phyloP scores from a whole-genome alignment of 1,284 basidiomycete genomes.

The Wallemia mellicola region DNA sequence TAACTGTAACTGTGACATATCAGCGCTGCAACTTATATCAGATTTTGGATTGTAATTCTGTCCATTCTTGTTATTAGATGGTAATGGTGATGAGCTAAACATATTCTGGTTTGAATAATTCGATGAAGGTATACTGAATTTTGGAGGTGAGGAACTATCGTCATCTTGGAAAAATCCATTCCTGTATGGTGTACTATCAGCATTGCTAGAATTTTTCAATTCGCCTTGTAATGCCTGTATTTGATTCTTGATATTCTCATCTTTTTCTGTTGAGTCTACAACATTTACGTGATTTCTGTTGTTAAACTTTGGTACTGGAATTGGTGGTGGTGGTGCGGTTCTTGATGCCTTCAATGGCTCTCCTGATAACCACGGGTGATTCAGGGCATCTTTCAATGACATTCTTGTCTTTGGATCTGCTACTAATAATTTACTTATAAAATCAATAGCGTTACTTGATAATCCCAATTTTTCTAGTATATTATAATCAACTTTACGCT shows the following conservation, averaged over 20 bases:
- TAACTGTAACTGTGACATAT: not conserved
- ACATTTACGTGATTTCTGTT: not conserved
- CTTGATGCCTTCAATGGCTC: not conserved
- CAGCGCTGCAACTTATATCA: not conserved
- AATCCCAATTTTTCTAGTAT: conserved; percentile 1
- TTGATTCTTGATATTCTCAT: no score
- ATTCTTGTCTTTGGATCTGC: conserved; percentile 26
- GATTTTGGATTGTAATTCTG: not conserved
- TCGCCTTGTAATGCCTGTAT: not conserved
- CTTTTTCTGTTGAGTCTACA: no score
- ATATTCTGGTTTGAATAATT: not conserved
- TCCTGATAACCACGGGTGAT: conserved; percentile 31
- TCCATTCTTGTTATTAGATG: not conserved
- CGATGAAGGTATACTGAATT: not conserved
- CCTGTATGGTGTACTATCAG: not conserved
- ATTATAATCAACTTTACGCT: conserved; percentile 6
- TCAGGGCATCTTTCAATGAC: conserved; percentile 26
- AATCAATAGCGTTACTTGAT: conserved; percentile 17
- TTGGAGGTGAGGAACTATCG: not conserved
- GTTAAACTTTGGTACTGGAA: not conserved
- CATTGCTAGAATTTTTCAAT: not conserved
- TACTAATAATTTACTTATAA: conserved; percentile 23
- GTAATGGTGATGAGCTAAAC: not conserved
- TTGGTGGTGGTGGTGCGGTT: not conserved
- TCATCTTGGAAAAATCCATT: not conserved